Conservation (phyloP, 176 grass and related monocot genomes). For the Pontederia crassipes region DNA sequence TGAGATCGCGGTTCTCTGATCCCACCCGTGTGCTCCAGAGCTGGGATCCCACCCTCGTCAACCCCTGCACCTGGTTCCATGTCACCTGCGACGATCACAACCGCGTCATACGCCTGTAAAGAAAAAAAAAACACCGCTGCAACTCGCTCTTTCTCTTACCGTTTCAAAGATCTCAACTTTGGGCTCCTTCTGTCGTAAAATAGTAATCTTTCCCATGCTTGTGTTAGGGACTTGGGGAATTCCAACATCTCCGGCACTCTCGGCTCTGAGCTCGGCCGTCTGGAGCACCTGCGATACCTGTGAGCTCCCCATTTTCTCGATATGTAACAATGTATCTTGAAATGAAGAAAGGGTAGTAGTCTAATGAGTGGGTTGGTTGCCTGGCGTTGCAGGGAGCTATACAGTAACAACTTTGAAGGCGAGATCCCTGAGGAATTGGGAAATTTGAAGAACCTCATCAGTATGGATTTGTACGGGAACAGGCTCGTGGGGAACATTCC, state of each 20-base stretch:
- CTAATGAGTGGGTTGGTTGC: not conserved
- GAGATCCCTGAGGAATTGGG: slow-evolving; percentile 74
- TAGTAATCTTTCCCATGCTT: not conserved
- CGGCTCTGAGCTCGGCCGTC: slow-evolving; percentile 66
- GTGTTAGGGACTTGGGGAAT: slow-evolving; percentile 87
- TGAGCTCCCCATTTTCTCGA: slow-evolving; percentile 8
- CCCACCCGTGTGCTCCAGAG: slow-evolving; percentile 91
- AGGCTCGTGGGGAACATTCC: slow-evolving; percentile 57
- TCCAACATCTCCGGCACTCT: slow-evolving; percentile 86
- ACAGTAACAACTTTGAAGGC: slow-evolving; percentile 63
- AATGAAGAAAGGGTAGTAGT: too few species aligned
- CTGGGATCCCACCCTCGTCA: slow-evolving; percentile 92
- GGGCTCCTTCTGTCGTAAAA: not conserved
- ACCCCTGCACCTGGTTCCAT: slow-evolving; percentile 99
- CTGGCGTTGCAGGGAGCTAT: slow-evolving; percentile 56
- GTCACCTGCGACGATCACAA: slow-evolving; percentile 68
- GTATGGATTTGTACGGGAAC: slow-evolving; percentile 91
- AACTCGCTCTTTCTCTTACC: not conserved
- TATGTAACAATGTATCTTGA: not conserved
- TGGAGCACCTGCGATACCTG: slow-evolving; percentile 80
- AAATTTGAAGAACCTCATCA: slow-evolving; percentile 82
- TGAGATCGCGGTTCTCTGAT: slow-evolving; percentile 57
- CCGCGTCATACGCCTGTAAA: slow-evolving; percentile 79
- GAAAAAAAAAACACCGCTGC: not conserved
- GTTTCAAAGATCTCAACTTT: not conserved